These are phyloP conservation scores for Tolypocladium ovalisporum DNA, from an alignment of 2,329 filamentous ascomycete genomes.

Conservation along the genomic window DNA sequence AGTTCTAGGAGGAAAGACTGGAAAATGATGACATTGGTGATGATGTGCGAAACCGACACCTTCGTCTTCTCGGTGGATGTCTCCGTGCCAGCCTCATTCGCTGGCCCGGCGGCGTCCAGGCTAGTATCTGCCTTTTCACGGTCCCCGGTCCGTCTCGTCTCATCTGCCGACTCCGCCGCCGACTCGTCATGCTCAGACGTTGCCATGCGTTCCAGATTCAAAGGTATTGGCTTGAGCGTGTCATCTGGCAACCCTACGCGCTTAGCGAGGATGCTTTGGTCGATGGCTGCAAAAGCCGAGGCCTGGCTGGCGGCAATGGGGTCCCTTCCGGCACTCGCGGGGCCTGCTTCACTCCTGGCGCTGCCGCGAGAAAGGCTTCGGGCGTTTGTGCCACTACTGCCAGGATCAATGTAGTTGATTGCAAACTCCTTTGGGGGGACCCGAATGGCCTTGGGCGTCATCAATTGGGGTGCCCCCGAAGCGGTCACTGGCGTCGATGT, in stretches of 20 bases:
- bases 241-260: slow-evolving; percentile 38
- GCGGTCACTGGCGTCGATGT: slow-evolving; percentile 17
- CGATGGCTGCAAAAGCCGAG: slow-evolving; percentile 51
- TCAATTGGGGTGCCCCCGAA: slow-evolving; percentile 9
- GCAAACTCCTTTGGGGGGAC: slow-evolving; percentile 32
- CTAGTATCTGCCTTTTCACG: slow-evolving; percentile 10
- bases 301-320: slow-evolving; percentile 35
- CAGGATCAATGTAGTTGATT: slow-evolving; percentile 22
- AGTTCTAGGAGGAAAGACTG: slow-evolving; percentile 74
- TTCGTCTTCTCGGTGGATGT: slow-evolving; percentile 18
- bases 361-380: slow-evolving; percentile 32
- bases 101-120: not conserved
- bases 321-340: slow-evolving; percentile 19
- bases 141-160: slow-evolving; percentile 7
- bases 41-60: slow-evolving; percentile 63
- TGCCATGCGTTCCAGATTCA: slow-evolving; percentile 20
- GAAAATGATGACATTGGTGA: slow-evolving; percentile 70
- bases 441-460: slow-evolving; percentile 19
- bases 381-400: slow-evolving; percentile 13
- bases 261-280: slow-evolving; percentile 48
- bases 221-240: slow-evolving; percentile 33
- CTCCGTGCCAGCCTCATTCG: slow-evolving; percentile 4
- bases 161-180: slow-evolving; percentile 6
- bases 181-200: slow-evolving; percentile 10
- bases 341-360: slow-evolving; percentile 13